phyloP scores from a whole-genome alignment of 768 basidiomycete species.

The Nidula microcarpa region DNA sequence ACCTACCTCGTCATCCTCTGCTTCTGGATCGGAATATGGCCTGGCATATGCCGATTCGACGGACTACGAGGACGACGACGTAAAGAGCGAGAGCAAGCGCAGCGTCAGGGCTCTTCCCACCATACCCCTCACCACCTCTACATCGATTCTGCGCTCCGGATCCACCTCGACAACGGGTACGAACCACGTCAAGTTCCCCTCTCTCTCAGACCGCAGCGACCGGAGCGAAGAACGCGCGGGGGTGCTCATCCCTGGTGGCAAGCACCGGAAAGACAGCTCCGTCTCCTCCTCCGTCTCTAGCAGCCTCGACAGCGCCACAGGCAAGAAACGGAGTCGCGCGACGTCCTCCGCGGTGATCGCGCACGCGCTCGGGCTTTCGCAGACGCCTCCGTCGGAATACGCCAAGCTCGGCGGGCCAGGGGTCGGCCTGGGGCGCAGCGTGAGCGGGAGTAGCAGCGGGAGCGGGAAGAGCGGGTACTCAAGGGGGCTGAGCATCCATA shows the following conservation, averaged over 20 bases:
- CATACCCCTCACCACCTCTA: constrained; percentile 11
- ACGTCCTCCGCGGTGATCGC: constrained; percentile 36
- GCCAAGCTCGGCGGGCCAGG: constrained; percentile 36
- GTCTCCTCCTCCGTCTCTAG: neutral
- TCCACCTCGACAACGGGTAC: constrained; percentile 2
- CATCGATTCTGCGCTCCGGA: constrained; percentile 19
- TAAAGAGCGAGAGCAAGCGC: constrained; percentile 12
- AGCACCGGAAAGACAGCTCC: neutral
- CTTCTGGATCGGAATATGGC: constrained; percentile 41
- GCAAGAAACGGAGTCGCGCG: constrained; percentile 5
- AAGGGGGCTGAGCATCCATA: constrained; percentile 14
- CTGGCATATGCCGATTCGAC: constrained; percentile 50
- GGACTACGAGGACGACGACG: constrained; percentile 36
- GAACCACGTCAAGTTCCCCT: constrained; percentile 7
- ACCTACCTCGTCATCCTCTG: constrained; percentile 19
- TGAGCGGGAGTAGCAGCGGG: constrained; percentile 19
- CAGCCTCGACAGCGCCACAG: neutral
- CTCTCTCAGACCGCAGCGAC: constrained; percentile 8
- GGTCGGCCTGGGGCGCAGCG: constrained; percentile 20
- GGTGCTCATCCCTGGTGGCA: neutral
- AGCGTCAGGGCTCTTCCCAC: constrained; percentile 16
- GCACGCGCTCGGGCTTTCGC: constrained; percentile 39
- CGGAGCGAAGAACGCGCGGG: neutral
- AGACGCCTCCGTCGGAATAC: constrained; percentile 34
- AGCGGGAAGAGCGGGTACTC: constrained; percentile 23